Evolutionary conservation across 805 yeast genomes (phyloP).

Genomic region (Lipomyces oligophaga): DNA sequence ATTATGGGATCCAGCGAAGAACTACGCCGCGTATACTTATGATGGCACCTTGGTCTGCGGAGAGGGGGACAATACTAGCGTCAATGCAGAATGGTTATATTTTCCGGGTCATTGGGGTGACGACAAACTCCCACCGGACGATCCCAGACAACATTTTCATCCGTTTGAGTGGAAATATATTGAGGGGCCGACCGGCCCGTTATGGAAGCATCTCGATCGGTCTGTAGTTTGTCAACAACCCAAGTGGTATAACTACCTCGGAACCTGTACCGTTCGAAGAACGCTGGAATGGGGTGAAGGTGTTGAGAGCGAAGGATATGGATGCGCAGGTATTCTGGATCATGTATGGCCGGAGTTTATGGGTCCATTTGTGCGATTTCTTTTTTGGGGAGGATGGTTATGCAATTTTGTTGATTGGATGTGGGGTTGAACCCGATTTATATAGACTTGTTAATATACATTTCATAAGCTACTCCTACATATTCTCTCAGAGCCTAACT

Average conservation of each 20-base stretch:
- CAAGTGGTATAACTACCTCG: constrained; percentile 91
- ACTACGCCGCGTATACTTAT: constrained; percentile 75
- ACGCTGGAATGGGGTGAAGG: constrained; percentile 81
- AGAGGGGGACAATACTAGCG: constrained; percentile 34
- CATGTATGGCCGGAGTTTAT: constrained; percentile 52
- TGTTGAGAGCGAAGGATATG: constrained; percentile 77
- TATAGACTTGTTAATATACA: no score
- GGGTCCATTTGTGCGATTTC: constrained; percentile 40
- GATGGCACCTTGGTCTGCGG: constrained; percentile 49
- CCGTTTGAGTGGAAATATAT: constrained; percentile 87
- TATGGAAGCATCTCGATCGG: constrained; percentile 69
- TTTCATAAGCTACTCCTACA: background rate
- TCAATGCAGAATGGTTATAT: constrained; percentile 61
- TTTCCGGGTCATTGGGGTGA: constrained; percentile 92
- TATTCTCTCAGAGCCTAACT: background rate
- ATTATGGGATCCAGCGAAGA: constrained; percentile 87
- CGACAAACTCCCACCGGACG: constrained; percentile 56
- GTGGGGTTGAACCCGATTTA: constrained; percentile 23
- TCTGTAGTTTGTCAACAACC: constrained; percentile 71
- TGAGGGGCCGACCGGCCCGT: constrained; percentile 91
- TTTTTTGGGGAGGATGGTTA: constrained; percentile 37
- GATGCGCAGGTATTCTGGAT: constrained; percentile 66
- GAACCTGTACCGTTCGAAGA: constrained; percentile 73
- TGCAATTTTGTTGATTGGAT: constrained; percentile 35
- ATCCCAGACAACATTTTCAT: constrained; percentile 80